Evolutionary conservation across 2,329 filamentous ascomycete genomes (phyloP), one percentile per base, ranked within the genome.

Genomic region (Blumeriella jaapii): DNA sequence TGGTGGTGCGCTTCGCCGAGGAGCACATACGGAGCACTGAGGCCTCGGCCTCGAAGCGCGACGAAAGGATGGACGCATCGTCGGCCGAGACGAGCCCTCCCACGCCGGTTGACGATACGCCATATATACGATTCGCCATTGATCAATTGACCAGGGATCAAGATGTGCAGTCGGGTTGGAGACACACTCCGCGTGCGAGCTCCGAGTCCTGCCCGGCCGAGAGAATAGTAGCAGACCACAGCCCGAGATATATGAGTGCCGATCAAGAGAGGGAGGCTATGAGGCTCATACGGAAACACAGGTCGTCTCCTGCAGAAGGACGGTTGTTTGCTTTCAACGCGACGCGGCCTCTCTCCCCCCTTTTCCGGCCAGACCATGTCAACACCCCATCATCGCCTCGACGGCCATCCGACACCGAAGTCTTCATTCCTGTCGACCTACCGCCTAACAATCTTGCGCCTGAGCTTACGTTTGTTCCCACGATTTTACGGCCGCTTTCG

Each of bases 111-210:
- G 86, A 94, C 52, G 82, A 93, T 52, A 81, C 77, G 6, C 86
- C 85, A 0, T 93, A 87, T 57, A 83, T 95, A 44, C 81, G 81
- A 45, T 93, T 91, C 56, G 87, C 89, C 25, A 74, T 96, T 44
- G 82, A 93, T 45, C 84, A 89, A 44, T 64, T 96, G 48, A 93
- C 85, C 5, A 68, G 80, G 30, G 74, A 82, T 50, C 78, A 78
- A 38, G 75, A 82, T 41, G 66, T 75, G 5, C 61, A 65, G 60
- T 64, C 38, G 67, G 69, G 7, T 63, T 68, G 36, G 62, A 65
- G 36, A 61, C 69, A 46, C 66, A 71, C 34, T 58, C 48, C 42
- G 51, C 55, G 60, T 56, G 56, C 34, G 29, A 58, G 58, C 38
- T 58, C 60, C 22, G 52, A 31, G 44, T 59, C 42, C 44, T 27